A percentile compares a stretch with the other conserved stretches of the same genome.
These are phyloP conservation scores for Reutealis trisperma DNA, from an alignment of 345 rosid genomes.

Conservation along the genomic window DNA sequence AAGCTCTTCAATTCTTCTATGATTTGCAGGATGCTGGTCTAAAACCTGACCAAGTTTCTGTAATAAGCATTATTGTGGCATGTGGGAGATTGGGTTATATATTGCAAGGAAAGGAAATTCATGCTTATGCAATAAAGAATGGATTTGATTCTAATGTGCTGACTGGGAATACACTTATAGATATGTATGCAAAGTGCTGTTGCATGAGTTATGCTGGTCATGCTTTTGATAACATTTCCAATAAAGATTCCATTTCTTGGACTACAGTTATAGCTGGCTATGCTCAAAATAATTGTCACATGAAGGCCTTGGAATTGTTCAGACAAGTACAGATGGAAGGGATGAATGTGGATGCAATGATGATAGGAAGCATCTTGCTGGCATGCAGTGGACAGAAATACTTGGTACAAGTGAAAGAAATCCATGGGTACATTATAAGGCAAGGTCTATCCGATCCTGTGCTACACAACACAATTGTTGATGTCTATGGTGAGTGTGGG, in stretches of 20 bases:
- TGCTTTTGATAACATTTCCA: slow-evolving; percentile 52
- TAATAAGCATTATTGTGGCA: slow-evolving; percentile 50
- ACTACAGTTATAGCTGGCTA: slow-evolving; percentile 71
- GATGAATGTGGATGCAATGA: slow-evolving; percentile 55
- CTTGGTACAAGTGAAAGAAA: slow-evolving; percentile 51
- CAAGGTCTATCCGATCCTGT: slow-evolving; percentile 58
- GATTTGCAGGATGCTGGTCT: slow-evolving; percentile 48
- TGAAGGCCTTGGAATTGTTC: slow-evolving; percentile 49
- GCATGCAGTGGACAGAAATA: slow-evolving; percentile 55
- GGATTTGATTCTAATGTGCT: slow-evolving; percentile 53
- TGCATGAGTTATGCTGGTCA: slow-evolving; percentile 51
- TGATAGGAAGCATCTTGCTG: slow-evolving; percentile 75
- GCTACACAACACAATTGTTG: slow-evolving; percentile 58
- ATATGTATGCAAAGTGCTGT: slow-evolving; percentile 79
- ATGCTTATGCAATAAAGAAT: slow-evolving; percentile 64
- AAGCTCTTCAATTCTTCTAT: slow-evolving; percentile 54
- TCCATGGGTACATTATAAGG: slow-evolving; percentile 63
- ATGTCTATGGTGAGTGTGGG: slow-evolving; percentile 69
- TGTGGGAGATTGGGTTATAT: slow-evolving; percentile 60
- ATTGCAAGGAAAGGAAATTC: slow-evolving; percentile 73
- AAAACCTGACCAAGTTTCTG: slow-evolving; percentile 58
- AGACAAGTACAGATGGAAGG: slow-evolving; percentile 47
- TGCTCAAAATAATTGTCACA: slow-evolving; percentile 57
- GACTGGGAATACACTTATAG: slow-evolving; percentile 71
- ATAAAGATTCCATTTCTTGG: slow-evolving; percentile 81